Percentiles rank a stretch among this genome's conserved stretches.
Conservation (phyloP, 1,139 yeast genomes). For the Protomyces pachydermus region DNA sequence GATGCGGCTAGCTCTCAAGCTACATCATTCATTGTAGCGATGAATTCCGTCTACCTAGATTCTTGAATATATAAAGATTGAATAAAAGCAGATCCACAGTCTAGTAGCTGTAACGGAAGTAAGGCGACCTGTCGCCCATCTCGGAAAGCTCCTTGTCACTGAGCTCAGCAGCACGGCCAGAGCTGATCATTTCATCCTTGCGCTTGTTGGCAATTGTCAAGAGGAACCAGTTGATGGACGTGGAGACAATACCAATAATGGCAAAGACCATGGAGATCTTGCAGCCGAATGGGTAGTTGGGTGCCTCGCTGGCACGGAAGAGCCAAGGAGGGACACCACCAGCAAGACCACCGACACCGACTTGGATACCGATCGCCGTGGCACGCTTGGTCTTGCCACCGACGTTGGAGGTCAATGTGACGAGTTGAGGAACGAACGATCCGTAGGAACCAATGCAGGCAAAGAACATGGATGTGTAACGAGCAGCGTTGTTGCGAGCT, state of each 20-base stretch:
- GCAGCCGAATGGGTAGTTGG: constrained; percentile 51
- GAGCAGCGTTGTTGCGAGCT: constrained; percentile 7
- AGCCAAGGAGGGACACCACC: constrained; percentile 55
- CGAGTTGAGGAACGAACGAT: constrained; percentile 18
- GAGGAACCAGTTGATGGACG: constrained; percentile 38
- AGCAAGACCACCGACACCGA: constrained; percentile 53
- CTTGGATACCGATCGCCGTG: constrained; percentile 49
- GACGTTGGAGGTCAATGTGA: constrained; percentile 21
- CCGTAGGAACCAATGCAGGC: constrained; percentile 27
- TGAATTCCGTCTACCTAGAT: too few species aligned
- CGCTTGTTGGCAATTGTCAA: constrained; percentile 41
- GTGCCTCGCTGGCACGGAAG: constrained; percentile 51
- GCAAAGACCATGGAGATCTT: constrained; percentile 49
- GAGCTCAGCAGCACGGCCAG: constrained; percentile 15
- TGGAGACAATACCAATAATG: constrained; percentile 41
- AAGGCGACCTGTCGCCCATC: constrained; percentile 26
- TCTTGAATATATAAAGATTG: too few species aligned
- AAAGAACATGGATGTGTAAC: constrained; percentile 24
- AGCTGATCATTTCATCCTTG: constrained; percentile 6
- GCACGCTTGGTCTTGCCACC: constrained; percentile 48
- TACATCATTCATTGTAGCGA: too few species aligned
- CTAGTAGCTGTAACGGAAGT: constrained; percentile 13
- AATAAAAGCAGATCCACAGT: too few species aligned
- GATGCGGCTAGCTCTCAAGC: too few species aligned
- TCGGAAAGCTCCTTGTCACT: constrained; percentile 8